Evolutionary conservation across 2,329 filamentous ascomycete genomes (phyloP).

Genomic region (Penicillium sumatraense): DNA sequence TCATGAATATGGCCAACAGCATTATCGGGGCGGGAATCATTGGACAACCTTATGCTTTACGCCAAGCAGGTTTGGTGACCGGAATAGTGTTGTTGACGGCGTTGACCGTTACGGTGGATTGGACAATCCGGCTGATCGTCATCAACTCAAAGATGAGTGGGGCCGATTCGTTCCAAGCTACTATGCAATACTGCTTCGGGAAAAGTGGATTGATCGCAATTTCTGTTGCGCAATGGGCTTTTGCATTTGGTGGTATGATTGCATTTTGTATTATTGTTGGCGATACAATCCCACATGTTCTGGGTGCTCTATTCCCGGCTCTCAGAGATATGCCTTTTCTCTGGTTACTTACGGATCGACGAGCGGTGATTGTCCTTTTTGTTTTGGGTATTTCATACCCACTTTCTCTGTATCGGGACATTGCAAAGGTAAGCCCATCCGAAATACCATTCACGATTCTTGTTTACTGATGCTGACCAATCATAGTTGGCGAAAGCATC

Average conservation of each 20-base stretch:
- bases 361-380: slow-evolving; percentile 86
- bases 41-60: slow-evolving; percentile 93
- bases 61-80: slow-evolving; percentile 82
- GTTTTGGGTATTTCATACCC: slow-evolving; percentile 86
- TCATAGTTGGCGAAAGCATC: slow-evolving; percentile 89
- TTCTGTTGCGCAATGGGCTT: slow-evolving; percentile 90
- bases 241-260: slow-evolving; percentile 98
- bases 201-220: slow-evolving; percentile 87
- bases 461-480: slow-evolving; percentile 34
- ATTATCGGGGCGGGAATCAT: slow-evolving; percentile 82
- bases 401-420: slow-evolving; percentile 91
- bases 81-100: slow-evolving; percentile 77
- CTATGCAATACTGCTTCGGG: slow-evolving; percentile 94
- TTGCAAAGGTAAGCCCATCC: slow-evolving; percentile 74
- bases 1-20: slow-evolving; percentile 99
- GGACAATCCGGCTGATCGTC: slow-evolving; percentile 97
- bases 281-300: slow-evolving; percentile 91
- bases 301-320: slow-evolving; percentile 79
- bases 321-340: slow-evolving; percentile 74
- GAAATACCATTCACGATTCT: neutral
- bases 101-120: slow-evolving; percentile 87
- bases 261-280: slow-evolving; percentile 98
- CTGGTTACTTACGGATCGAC: slow-evolving; percentile 79
- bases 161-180: slow-evolving; percentile 91
- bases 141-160: slow-evolving; percentile 97